Percentiles rank a stretch among this genome's conserved stretches.
Conservation (phyloP, 441 rosid species). For the California macrophylla region DNA sequence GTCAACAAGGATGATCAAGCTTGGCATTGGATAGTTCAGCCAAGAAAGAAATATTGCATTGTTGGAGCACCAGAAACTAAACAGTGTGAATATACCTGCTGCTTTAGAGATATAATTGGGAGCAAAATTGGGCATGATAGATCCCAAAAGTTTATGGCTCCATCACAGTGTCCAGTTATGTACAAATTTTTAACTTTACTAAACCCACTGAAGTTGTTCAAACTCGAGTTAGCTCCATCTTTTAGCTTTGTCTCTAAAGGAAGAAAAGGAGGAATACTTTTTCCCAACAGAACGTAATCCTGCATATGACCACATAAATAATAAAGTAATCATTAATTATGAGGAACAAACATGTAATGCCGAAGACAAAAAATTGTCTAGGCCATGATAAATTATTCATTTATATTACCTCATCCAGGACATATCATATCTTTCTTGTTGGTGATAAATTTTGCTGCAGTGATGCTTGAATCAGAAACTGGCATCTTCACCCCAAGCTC, state of each 20-base stretch:
- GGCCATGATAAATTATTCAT: background rate
- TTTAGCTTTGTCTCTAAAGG: slow-evolving; percentile 45
- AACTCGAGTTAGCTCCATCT: slow-evolving; percentile 34
- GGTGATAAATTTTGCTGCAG: slow-evolving; percentile 49
- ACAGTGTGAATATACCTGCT: slow-evolving; percentile 46
- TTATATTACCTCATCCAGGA: slow-evolving; percentile 54
- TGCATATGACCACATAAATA: slow-evolving; percentile 21
- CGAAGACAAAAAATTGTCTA: background rate
- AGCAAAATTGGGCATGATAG: slow-evolving; percentile 52
- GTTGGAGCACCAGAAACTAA: background rate
- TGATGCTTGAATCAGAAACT: slow-evolving; percentile 53
- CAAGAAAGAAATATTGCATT: background rate
- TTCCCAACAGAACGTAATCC: slow-evolving; percentile 49
- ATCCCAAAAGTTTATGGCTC: slow-evolving; percentile 79
- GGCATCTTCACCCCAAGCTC: slow-evolving; percentile 59
- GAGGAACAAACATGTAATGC: background rate
- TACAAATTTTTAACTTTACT: slow-evolving; percentile 64
- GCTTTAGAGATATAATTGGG: slow-evolving; percentile 56
- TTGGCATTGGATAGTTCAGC: background rate
- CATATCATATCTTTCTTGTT: slow-evolving; percentile 34
- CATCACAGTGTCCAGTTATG: slow-evolving; percentile 80
- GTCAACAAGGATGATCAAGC: background rate
- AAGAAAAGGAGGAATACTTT: slow-evolving; percentile 43
- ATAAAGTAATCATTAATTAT: background rate
- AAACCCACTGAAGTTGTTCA: slow-evolving; percentile 53